These are phyloP conservation scores for Ceratocystis lukuohia DNA, from an alignment of 2,329 filamentous ascomycete genomes.

Conservation along the genomic window DNA sequence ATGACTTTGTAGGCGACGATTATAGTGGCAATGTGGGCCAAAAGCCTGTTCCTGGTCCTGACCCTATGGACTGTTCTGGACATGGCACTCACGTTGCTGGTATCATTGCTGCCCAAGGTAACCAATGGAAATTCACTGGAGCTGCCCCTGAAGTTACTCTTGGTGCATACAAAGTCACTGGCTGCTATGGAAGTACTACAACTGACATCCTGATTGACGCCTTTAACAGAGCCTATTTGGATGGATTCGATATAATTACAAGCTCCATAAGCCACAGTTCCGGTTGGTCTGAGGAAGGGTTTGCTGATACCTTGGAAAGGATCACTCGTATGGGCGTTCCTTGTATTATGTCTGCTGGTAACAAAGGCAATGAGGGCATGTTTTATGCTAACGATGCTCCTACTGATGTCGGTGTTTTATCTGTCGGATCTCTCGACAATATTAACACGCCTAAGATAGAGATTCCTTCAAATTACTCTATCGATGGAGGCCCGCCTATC, in stretches of 20 bases:
- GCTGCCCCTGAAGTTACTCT: constrained; percentile 43
- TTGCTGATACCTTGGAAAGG: constrained; percentile 34
- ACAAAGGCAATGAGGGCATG: constrained; percentile 33
- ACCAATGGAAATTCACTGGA: constrained; percentile 36
- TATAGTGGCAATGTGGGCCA: constrained; percentile 28
- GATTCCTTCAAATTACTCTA: constrained; percentile 30
- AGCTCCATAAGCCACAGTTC: constrained; percentile 39
- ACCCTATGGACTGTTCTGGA: constrained; percentile 43
- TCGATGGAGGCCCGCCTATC: constrained; percentile 27
- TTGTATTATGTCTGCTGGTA: constrained; percentile 41
- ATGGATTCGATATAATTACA: constrained; percentile 43
- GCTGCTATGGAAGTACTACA: constrained; percentile 36
- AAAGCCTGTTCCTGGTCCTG: constrained; percentile 31
- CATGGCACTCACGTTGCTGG: constrained; percentile 51
- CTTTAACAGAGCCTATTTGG: constrained; percentile 47
- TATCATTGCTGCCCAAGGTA: constrained; percentile 45
- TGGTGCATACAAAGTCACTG: constrained; percentile 44
- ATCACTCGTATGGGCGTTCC: constrained; percentile 42
- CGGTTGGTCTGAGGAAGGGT: constrained; percentile 41
- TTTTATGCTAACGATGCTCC: constrained; percentile 34
- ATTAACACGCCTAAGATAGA: constrained; percentile 31
- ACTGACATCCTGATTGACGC: constrained; percentile 47
- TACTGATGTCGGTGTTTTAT: constrained; percentile 34
- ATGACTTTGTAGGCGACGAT: constrained; percentile 44
- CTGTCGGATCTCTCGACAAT: constrained; percentile 40